Base-by-base conservation (phyloP, 2,329 filamentous ascomycete genomes). In the Ophiostoma quercus region DNA sequence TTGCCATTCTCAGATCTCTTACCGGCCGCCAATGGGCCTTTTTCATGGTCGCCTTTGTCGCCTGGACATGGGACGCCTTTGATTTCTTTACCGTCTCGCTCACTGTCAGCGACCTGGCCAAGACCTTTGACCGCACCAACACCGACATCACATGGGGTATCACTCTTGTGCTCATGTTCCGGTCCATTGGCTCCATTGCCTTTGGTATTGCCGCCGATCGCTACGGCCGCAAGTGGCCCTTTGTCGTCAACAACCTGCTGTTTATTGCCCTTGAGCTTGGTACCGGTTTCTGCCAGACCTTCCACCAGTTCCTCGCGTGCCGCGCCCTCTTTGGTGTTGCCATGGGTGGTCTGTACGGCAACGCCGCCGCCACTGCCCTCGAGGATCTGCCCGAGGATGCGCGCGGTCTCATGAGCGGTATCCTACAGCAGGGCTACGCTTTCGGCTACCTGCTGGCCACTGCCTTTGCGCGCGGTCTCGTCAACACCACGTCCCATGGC, bases 301-400 rank as follows among this genome's bases (percentile, higher is more conserved):
- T 92, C 77, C 78, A 84, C 69, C 86, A 92, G 75, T 94, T 94
- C 77, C 80, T 93, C n/a, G 90, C 87, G 9, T 90, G 92, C 0
- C 84, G 91, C 67, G 86, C 87, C 72, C 79, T 92, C 14, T 93
- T 92, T 74, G 91, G 91, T 25, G 81, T 93, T 14, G 91, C 92
- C 78, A 93, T 93, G 90, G 91, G 90, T 51, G 91, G 91, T 74
- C 88, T 93, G 14, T 92, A 92, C 77, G 91, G 90, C 47, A 92
- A 92, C 75, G 90, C 90, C 47, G 89, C 91, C 63, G 89, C 90
- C 67, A 93, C 92, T 87, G 90, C 90, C 0, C 82, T 93, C 9
- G 91, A 93, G 76, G 75, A 75, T 73, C 84, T 84, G 70, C 79
- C 81, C 66, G 71, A 75, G 14, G 87, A 91, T 70, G 88, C 91